A percentile compares a stretch with the other conserved stretches of the same genome.
Conservation (phyloP, 129 eudicot genomes). For the Centella asiatica region DNA sequence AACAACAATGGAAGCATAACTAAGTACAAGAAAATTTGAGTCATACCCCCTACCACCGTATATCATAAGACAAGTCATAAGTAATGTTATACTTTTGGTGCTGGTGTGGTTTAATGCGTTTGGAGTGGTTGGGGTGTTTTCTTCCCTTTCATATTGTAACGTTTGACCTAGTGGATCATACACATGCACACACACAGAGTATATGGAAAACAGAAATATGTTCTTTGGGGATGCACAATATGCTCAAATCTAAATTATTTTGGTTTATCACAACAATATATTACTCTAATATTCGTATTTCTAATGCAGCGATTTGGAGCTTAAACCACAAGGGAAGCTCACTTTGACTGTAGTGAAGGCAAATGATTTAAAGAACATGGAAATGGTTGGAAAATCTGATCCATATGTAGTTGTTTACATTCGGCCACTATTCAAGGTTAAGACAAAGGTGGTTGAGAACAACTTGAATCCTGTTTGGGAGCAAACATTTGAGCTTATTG, state of each 20-base stretch:
- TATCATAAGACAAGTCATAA: too few relatives aligned
- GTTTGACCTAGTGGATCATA: too few relatives aligned
- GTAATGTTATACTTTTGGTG: too few relatives aligned
- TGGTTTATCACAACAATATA: background rate
- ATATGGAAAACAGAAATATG: background rate
- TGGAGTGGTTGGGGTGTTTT: too few relatives aligned
- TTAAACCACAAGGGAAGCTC: constrained; percentile 88
- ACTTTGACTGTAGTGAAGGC: constrained; percentile 65
- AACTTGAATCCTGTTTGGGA: constrained; percentile 90
- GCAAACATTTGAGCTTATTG: constrained; percentile 70
- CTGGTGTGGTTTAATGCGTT: too few relatives aligned
- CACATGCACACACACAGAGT: too few relatives aligned
- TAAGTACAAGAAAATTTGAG: too few relatives aligned
- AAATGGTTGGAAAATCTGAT: constrained; percentile 94
- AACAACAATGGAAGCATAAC: too few relatives aligned
- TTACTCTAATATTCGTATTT: background rate
- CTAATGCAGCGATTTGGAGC: constrained; percentile 84
- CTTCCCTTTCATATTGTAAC: too few relatives aligned
- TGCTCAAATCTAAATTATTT: background rate
- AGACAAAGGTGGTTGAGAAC: constrained; percentile 63
- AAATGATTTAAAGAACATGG: constrained; percentile 71
- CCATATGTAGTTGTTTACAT: constrained; percentile 70
- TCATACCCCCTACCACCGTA: too few relatives aligned
- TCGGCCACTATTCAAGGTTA: constrained; percentile 74
- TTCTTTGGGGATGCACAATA: background rate